These are phyloP conservation scores for Inonotus obliquus DNA, from an alignment of 1,284 basidiomycete genomes.

Conservation along the genomic window DNA sequence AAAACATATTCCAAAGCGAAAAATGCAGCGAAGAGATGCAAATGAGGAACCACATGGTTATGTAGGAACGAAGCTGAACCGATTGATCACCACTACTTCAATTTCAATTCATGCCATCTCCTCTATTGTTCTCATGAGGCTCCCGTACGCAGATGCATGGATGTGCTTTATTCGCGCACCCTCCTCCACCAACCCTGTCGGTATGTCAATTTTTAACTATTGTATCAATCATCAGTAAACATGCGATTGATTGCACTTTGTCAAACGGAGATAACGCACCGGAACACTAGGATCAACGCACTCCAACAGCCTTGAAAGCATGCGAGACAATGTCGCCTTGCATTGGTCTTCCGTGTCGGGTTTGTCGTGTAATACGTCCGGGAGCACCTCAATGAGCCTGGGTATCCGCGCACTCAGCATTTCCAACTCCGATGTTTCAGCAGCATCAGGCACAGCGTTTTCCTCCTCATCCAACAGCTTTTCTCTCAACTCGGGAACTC, in stretches of 20 bases:
- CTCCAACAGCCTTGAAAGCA: conserved; percentile 60
- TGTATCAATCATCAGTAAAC: conserved; percentile 10
- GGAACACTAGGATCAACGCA: conserved; percentile 40
- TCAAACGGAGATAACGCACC: conserved; percentile 10
- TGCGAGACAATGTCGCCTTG: conserved; percentile 64
- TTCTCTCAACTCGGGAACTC: conserved; percentile 44
- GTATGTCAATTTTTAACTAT: conserved; percentile 37
- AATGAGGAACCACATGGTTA: neutral
- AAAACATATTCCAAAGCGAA: neutral
- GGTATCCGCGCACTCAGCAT: conserved; percentile 58
- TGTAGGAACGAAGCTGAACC: neutral
- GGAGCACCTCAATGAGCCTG: conserved; percentile 64
- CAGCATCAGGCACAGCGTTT: conserved; percentile 40
- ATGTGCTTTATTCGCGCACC: conserved; percentile 48
- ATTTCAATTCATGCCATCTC: conserved; percentile 10
- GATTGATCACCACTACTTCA: neutral
- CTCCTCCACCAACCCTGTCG: conserved; percentile 41
- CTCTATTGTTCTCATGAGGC: conserved; percentile 18
- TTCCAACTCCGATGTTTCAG: conserved; percentile 51
- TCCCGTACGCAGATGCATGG: conserved; percentile 36
- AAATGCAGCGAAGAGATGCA: neutral
- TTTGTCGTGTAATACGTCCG: conserved; percentile 58
- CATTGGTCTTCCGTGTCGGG: conserved; percentile 51
- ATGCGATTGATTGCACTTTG: neutral
- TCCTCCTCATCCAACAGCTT: conserved; percentile 34